These are phyloP conservation scores for Globisporangium uncinulatum DNA, from an alignment of 352 stramenopile species.

Conservation along the genomic window DNA sequence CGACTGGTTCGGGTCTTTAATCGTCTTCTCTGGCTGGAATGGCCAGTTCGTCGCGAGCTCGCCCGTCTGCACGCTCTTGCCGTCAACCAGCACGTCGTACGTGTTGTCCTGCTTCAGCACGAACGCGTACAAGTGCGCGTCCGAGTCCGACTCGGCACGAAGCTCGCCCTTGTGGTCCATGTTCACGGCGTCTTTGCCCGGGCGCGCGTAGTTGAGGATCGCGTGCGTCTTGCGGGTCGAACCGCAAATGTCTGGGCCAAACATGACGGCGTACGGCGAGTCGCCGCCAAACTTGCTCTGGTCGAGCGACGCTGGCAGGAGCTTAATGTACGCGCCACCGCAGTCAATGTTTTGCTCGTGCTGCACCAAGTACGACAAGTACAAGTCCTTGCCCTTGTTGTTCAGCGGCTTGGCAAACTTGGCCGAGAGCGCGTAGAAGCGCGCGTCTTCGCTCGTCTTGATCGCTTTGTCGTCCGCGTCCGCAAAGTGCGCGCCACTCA, in stretches of 20 bases:
- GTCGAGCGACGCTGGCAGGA: constrained; percentile 92
- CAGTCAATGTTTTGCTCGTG: constrained; percentile 99
- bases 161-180: constrained; percentile 89
- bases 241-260: constrained; percentile 98
- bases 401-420: constrained; percentile 86
- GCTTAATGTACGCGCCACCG: constrained; percentile 99
- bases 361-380: constrained; percentile 97
- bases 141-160: constrained; percentile 66
- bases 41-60: constrained; percentile 94
- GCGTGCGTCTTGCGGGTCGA: constrained; percentile 95
- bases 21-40: constrained; percentile 94
- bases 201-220: constrained; percentile 97
- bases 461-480: constrained; percentile 92
- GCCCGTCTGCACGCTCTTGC: constrained; percentile 91
- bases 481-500: constrained; percentile 90
- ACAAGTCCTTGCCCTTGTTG: constrained; percentile 90
- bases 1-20: constrained; percentile 94
- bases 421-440: constrained; percentile 97
- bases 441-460: constrained; percentile 91
- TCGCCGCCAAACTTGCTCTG: constrained; percentile 93
- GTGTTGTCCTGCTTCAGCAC: constrained; percentile 97
- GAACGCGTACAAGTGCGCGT: constrained; percentile 98
- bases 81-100: constrained; percentile 96
- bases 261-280: constrained; percentile 97
- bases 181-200: constrained; percentile 92